phyloP scores from a whole-genome alignment of 306 rosid species.

The Castanea crenata region DNA sequence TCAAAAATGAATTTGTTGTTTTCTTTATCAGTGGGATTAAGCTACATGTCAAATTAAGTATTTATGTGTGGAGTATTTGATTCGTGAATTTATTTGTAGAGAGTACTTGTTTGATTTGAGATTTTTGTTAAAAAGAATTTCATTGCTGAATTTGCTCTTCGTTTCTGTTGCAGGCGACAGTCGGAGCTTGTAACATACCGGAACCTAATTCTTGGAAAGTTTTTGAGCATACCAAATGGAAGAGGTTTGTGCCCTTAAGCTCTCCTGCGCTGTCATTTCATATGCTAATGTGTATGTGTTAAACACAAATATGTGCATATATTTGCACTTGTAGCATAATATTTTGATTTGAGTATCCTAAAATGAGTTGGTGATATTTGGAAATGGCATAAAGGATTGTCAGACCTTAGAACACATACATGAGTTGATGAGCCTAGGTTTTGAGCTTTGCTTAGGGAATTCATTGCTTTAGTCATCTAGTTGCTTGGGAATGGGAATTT shows the following conservation, averaged over 20 bases:
- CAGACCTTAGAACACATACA: not conserved
- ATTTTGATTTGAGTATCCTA: not conserved
- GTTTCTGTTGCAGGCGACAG: slow-evolving; percentile 64
- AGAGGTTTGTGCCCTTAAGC: slow-evolving; percentile 58
- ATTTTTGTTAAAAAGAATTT: slow-evolving; percentile 1
- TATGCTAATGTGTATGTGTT: not conserved
- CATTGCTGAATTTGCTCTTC: not conserved
- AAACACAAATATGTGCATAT: not conserved
- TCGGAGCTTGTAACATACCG: slow-evolving; percentile 75
- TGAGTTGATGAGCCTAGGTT: not conserved
- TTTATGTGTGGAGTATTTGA: not conserved
- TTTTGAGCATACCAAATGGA: slow-evolving; percentile 92
- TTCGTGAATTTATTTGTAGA: not conserved
- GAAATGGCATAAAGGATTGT: not conserved
- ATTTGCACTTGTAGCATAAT: not conserved
- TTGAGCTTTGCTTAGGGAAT: not conserved
- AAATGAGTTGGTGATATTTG: not conserved
- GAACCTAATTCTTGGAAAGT: slow-evolving; percentile 95
- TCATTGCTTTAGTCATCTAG: too few species aligned
- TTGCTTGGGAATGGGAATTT: not conserved
- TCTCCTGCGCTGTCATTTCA: not conserved
- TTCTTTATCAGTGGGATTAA: too few species aligned
- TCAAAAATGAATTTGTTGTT: too few species aligned
- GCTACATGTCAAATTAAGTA: too few species aligned
- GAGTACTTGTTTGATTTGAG: not conserved